Conservation (phyloP, 352 stramenopile genomes). For the Globisporangium heterothallicum region DNA sequence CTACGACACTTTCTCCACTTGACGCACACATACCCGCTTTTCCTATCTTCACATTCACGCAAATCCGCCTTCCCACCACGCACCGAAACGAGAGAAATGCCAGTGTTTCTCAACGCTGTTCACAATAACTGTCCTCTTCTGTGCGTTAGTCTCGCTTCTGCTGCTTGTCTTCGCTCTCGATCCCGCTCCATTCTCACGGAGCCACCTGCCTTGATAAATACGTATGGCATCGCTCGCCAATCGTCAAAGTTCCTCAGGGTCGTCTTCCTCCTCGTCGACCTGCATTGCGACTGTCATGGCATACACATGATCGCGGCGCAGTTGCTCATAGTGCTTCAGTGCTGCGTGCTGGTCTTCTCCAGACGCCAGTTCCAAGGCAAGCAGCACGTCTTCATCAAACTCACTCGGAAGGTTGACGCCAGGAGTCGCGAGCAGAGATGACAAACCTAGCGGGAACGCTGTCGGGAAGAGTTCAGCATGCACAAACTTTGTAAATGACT, state of each 20-base stretch:
- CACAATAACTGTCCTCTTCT: too few relatives aligned
- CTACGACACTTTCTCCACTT: too few relatives aligned
- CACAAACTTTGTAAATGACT: slow-evolving; percentile 48
- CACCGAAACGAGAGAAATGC: too few relatives aligned
- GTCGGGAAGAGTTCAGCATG: slow-evolving; percentile 48
- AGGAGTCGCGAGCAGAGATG: slow-evolving; percentile 31
- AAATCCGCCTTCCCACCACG: too few relatives aligned
- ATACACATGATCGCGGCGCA: slow-evolving; percentile 43
- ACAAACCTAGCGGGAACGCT: slow-evolving; percentile 38
- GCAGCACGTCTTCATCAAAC: slow-evolving; percentile 52
- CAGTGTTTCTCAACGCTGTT: too few relatives aligned
- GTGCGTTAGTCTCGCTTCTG: too few relatives aligned
- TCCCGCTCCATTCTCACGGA: too few relatives aligned
- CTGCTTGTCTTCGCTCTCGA: too few relatives aligned
- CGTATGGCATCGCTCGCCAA: slow-evolving; percentile 1
- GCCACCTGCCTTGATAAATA: slow-evolving; percentile 31
- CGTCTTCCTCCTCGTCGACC: slow-evolving; percentile 32
- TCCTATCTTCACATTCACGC: too few relatives aligned
- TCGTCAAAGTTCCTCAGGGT: slow-evolving; percentile 39
- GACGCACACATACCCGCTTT: too few relatives aligned
- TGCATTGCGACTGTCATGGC: slow-evolving; percentile 52
- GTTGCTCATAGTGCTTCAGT: slow-evolving; percentile 56
- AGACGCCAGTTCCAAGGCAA: slow-evolving; percentile 56
- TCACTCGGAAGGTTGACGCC: slow-evolving; percentile 36
- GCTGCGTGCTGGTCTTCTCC: slow-evolving; percentile 63